Evolutionary conservation across 169 alveolate species (phyloP).

Genomic region (Plasmodium gallinaceum): DNA sequence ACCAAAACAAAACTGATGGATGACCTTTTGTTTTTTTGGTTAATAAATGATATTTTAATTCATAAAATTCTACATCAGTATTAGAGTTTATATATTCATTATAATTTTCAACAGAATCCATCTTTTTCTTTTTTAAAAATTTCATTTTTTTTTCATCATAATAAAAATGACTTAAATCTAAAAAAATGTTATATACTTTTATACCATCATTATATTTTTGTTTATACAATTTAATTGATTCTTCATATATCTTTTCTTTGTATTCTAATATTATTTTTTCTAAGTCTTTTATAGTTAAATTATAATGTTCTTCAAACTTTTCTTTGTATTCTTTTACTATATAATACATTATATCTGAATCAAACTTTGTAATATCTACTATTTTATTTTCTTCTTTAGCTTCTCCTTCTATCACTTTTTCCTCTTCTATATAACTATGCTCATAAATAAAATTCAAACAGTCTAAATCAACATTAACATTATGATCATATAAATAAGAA

Average conservation of each 20-base stretch:
- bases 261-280: constrained; percentile 33
- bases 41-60: constrained; percentile 52
- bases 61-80: constrained; percentile 79
- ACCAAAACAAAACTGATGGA: constrained; percentile 69
- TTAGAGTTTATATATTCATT: constrained; percentile 61
- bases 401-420: constrained; percentile 34
- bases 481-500: constrained; percentile 54
- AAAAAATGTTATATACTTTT: constrained; percentile 74
- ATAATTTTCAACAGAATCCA: constrained; percentile 42
- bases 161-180: constrained; percentile 60
- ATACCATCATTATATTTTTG: constrained; percentile 73
- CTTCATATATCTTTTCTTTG: constrained; percentile 43
- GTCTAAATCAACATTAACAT: constrained; percentile 32
- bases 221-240: constrained; percentile 33
- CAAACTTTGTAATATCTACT: constrained; percentile 48
- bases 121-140: constrained; percentile 67
- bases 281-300: constrained; percentile 30
- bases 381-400: constrained; percentile 29
- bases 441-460: constrained; percentile 47
- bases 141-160: constrained; percentile 61
- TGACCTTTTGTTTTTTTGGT: constrained; percentile 60
- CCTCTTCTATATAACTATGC: constrained; percentile 62
- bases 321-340: constrained; percentile 40
- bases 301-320: constrained; percentile 2
- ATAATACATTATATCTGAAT: constrained; percentile 56